Percentiles rank a stretch among this genome's conserved stretches.
Evolutionary conservation across 345 rosid genomes (phyloP).

Genomic region (Euphorbia lathyris): DNA sequence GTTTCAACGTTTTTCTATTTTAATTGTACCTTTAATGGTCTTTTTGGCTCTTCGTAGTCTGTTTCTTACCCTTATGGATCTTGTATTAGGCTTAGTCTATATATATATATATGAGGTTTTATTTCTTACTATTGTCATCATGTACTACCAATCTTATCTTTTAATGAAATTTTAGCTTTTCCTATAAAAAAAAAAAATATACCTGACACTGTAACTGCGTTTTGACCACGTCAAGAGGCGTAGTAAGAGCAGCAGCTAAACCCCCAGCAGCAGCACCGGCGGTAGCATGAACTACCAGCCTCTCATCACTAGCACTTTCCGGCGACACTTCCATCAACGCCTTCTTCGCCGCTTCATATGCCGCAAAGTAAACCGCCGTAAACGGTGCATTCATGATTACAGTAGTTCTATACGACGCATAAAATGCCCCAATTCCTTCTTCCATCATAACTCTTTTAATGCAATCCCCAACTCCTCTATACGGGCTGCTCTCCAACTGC

Average conservation of each 20-base stretch:
- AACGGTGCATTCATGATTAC: conserved; percentile 32
- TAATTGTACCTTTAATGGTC: too few species aligned
- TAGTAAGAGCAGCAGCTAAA: conserved; percentile 28
- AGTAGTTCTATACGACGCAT: conserved; percentile 25
- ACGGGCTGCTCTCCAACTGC: conserved; percentile 24
- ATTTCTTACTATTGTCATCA: too few species aligned
- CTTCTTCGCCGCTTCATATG: conserved; percentile 29
- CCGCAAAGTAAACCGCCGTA: conserved; percentile 25
- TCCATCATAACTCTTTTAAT: conserved; percentile 15
- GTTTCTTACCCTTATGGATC: too few species aligned
- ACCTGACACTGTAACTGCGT: conserved; percentile 31
- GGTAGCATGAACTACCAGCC: conserved; percentile 21
- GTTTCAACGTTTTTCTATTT: too few species aligned
- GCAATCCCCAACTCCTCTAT: conserved; percentile 26
- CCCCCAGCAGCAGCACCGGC: conserved; percentile 32
- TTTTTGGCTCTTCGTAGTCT: too few species aligned
- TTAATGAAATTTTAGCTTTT: too few species aligned
- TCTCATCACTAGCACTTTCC: conserved; percentile 22
- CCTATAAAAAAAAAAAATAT: too few species aligned
- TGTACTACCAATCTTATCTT: too few species aligned
- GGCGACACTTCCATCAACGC: conserved; percentile 19
- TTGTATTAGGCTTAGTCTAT: too few species aligned
- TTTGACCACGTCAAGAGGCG: conserved; percentile 31
- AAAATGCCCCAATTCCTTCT: conserved; percentile 24
- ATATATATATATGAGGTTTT: too few species aligned